A percentile compares a stretch with the other conserved stretches of the same genome.
Evolutionary conservation across 2,329 filamentous ascomycete species (phyloP).

Genomic region (Cercospora sojina): DNA sequence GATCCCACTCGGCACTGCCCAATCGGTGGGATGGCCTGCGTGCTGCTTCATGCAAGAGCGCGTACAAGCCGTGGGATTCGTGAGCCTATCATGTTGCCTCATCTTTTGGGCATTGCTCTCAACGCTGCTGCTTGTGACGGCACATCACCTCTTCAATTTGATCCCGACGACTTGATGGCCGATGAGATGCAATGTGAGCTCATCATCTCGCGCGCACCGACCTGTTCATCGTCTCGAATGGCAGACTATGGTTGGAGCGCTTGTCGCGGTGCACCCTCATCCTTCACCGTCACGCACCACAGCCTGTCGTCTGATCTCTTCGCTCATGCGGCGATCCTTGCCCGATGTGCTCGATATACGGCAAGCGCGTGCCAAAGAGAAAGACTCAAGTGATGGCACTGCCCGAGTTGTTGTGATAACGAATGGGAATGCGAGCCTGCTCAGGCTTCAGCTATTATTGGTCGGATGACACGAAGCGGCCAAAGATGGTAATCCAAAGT

Average conservation of each 20-base stretch:
- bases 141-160: background rate
- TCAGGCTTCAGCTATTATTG: background rate
- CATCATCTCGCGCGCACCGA: background rate
- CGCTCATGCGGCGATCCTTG: background rate
- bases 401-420: background rate
- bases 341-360: background rate
- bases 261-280: background rate
- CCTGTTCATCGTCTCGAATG: background rate
- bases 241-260: background rate
- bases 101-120: constrained; percentile 5
- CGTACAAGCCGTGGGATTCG: background rate
- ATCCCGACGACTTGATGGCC: background rate
- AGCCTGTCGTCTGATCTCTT: background rate
- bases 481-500: background rate
- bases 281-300: background rate
- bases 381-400: background rate
- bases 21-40: background rate
- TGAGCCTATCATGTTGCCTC: constrained; percentile 5
- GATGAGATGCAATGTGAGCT: background rate
- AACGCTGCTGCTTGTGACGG: background rate
- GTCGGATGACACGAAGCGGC: background rate
- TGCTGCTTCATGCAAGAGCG: constrained; percentile 4
- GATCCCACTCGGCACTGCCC: background rate
- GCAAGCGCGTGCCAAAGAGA: background rate
- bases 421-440: background rate